phyloP scores from a whole-genome alignment of 441 rosid genomes.

The Populus trichocarpa region DNA sequence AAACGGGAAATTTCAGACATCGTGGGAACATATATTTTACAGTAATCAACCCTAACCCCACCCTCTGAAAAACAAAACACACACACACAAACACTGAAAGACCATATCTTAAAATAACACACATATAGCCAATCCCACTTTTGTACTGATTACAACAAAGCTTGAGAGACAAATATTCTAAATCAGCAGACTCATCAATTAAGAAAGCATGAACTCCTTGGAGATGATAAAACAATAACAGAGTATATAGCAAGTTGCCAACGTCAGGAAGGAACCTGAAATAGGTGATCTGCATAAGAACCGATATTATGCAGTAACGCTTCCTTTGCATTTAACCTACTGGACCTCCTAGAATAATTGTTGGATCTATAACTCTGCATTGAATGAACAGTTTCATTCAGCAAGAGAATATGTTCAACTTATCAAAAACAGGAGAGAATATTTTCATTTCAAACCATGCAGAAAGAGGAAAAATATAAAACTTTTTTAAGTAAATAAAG shows the following conservation, averaged over 20 bases:
- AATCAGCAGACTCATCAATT: no score
- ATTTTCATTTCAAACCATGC: slow-evolving; percentile 3
- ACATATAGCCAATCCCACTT: no score
- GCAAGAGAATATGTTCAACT: slow-evolving; percentile 7
- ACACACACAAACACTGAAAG: background rate
- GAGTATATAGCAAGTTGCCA: background rate
- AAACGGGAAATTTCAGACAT: background rate
- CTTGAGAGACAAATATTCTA: no score
- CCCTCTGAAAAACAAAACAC: background rate
- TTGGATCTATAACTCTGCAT: slow-evolving; percentile 35
- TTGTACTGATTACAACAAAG: no score
- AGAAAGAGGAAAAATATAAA: background rate
- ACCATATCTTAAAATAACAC: background rate
- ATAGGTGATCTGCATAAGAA: slow-evolving; percentile 60
- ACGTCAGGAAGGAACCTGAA: slow-evolving; percentile 46
- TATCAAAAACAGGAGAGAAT: background rate
- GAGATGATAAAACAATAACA: background rate
- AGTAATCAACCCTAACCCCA: background rate
- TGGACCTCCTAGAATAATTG: slow-evolving; percentile 41
- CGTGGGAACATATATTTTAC: background rate
- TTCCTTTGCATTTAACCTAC: slow-evolving; percentile 51
- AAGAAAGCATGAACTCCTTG: background rate
- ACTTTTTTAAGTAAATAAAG: background rate
- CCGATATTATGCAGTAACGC: slow-evolving; percentile 45
- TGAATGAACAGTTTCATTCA: slow-evolving; percentile 27